These are phyloP conservation scores for Stagonosporopsis chrysanthemi DNA, from an alignment of 2,329 filamentous ascomycete genomes.

Conservation along the genomic window DNA sequence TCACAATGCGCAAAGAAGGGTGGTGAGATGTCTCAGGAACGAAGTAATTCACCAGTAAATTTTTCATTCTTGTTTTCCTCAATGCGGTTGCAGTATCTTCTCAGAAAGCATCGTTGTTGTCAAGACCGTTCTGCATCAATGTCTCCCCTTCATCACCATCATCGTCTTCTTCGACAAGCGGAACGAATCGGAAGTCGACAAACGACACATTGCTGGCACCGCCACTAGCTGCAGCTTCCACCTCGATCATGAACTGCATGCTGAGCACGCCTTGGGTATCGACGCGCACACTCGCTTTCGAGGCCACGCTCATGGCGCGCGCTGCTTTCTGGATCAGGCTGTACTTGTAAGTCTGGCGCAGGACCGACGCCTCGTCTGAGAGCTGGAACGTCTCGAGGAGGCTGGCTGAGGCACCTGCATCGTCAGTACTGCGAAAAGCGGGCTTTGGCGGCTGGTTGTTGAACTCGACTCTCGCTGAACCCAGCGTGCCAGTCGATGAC, in stretches of 20 bases:
- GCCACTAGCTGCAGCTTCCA: conserved; percentile 58
- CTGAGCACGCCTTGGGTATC: conserved; percentile 91
- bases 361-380: conserved; percentile 31
- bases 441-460: conserved; percentile 51
- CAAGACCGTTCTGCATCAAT: conserved; percentile 19
- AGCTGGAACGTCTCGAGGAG: conserved; percentile 80
- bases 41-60: no score
- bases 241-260: conserved; percentile 94
- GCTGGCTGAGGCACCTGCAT: conserved; percentile 17
- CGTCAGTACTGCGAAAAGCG: background rate
- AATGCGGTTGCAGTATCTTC: background rate
- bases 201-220: conserved; percentile 68
- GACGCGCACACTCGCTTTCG: conserved; percentile 88
- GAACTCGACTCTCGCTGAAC: conserved; percentile 68
- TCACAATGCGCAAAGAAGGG: background rate
- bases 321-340: conserved; percentile 82
- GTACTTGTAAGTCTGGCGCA: conserved; percentile 79
- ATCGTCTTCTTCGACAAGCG: conserved; percentile 69
- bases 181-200: conserved; percentile 83
- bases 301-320: conserved; percentile 91
- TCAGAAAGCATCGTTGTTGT: conserved; percentile 7
- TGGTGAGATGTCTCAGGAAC: background rate
- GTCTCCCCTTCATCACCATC: conserved; percentile 36
- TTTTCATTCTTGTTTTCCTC: background rate
- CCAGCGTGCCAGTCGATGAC: conserved; percentile 67